A percentile compares a stretch with the other conserved stretches of the same genome.
Evolutionary conservation across 2,329 filamentous ascomycete species (phyloP).

Genomic region (Fonsecaea erecta): DNA sequence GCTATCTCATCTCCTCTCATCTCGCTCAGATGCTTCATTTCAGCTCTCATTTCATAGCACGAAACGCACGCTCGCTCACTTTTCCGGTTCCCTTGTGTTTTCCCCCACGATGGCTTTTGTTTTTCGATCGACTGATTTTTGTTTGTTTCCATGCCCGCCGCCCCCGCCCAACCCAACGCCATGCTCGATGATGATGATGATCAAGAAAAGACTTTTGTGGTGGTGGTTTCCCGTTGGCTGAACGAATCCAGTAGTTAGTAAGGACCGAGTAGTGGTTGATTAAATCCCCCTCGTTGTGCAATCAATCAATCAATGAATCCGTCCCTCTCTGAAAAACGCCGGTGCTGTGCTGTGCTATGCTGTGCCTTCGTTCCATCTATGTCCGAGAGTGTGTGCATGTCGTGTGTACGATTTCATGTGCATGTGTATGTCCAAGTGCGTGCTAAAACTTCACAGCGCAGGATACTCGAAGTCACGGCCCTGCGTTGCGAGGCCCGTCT

Average conservation of each 20-base stretch:
- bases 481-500: neutral
- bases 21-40: too few species aligned
- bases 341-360: too few species aligned
- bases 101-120: neutral
- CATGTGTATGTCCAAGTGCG: too few species aligned
- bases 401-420: too few species aligned
- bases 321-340: too few species aligned
- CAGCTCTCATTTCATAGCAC: neutral
- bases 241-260: neutral
- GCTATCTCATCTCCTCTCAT: too few species aligned
- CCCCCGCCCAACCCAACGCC: too few species aligned
- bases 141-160: too few species aligned
- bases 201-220: too few species aligned
- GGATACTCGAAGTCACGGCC: conserved; percentile 23
- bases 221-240: neutral
- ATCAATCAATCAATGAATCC: too few species aligned
- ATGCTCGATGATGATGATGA: conserved; percentile 7
- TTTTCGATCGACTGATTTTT: neutral
- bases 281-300: neutral
- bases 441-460: conserved; percentile 4
- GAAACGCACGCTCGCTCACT: neutral
- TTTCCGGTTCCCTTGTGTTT: conserved; percentile 8
- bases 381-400: conserved; percentile 11
- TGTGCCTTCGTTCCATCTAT: neutral
- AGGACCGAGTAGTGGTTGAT: neutral